Conservation (phyloP, 2,329 filamentous ascomycete genomes). For the Grosmannia huntii region DNA sequence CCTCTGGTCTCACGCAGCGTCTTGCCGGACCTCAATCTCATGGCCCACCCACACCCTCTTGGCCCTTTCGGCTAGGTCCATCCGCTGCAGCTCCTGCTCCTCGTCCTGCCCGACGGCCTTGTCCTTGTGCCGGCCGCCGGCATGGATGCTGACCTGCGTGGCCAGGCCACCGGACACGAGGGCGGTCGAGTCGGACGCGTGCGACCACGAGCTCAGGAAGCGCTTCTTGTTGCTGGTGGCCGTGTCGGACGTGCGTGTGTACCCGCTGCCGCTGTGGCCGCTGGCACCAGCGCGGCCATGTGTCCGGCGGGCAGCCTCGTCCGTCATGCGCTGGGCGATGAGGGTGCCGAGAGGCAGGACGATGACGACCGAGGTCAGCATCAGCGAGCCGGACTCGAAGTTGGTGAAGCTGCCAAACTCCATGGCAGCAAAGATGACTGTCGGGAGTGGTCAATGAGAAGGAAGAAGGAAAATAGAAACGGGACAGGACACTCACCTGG, state of each 20-base stretch:
- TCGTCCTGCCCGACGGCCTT: slow-evolving; percentile 5
- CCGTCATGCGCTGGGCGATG: slow-evolving; percentile 31
- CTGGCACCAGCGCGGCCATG: neutral
- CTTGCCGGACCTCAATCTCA: slow-evolving; percentile 9
- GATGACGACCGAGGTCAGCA: slow-evolving; percentile 34
- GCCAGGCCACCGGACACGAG: neutral
- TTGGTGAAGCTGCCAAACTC: slow-evolving; percentile 27
- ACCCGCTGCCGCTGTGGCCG: neutral
- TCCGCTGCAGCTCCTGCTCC: slow-evolving; percentile 14
- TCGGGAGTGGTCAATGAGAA: no score
- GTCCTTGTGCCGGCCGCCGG: neutral
- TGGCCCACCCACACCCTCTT: slow-evolving; percentile 12
- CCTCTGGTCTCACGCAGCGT: neutral
- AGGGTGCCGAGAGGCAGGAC: slow-evolving; percentile 40
- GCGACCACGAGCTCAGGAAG: slow-evolving; percentile 3
- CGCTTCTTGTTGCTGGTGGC: neutral
- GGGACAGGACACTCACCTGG: slow-evolving; percentile 26
- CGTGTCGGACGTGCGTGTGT: neutral
- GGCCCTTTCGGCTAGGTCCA: slow-evolving; percentile 9
- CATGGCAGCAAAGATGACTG: slow-evolving; percentile 38
- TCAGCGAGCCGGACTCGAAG: slow-evolving; percentile 38
- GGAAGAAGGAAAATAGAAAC: neutral
- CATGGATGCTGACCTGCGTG: slow-evolving; percentile 4
- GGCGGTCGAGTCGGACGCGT: slow-evolving; percentile 5
- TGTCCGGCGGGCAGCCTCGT: neutral